Evolutionary conservation across 1,284 basidiomycete species (phyloP).

Genomic region (Gomphus sp.): DNA sequence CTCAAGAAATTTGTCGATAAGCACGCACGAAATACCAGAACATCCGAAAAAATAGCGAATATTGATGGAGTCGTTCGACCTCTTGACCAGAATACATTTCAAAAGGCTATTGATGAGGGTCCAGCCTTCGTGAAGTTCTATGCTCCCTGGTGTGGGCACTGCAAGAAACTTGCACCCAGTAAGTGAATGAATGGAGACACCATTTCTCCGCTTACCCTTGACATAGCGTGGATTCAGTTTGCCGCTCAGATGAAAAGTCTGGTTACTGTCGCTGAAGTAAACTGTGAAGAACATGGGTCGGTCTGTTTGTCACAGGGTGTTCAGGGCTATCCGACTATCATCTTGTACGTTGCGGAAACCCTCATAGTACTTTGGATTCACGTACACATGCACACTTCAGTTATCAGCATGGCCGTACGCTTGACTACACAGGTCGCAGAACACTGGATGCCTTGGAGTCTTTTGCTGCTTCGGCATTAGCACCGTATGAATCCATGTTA

Average conservation of each 20-base stretch:
- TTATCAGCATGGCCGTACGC: conserved; percentile 34
- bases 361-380: conserved; percentile 17
- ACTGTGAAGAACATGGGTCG: conserved; percentile 68
- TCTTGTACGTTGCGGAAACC: conserved; percentile 42
- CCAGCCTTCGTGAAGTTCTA: conserved; percentile 84
- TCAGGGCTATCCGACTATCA: conserved; percentile 72
- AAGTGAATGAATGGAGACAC: conserved; percentile 11
- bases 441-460: conserved; percentile 58
- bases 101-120: conserved; percentile 40
- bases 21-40: conserved; percentile 20
- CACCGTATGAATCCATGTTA: conserved; percentile 37
- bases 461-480: conserved; percentile 64
- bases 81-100: conserved; percentile 46
- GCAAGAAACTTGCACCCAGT: conserved; percentile 80
- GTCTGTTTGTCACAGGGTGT: conserved; percentile 63
- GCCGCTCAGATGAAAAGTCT: conserved; percentile 59
- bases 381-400: conserved; percentile 16
- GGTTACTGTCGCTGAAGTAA: conserved; percentile 72
- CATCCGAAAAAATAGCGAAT: conserved; percentile 32
- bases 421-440: conserved; percentile 64
- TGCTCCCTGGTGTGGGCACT: conserved; percentile 86
- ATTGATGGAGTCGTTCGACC: conserved; percentile 51
- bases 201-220: background rate
- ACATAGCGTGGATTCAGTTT: conserved; percentile 56
- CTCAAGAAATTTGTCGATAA: conserved; percentile 41